Conservation (phyloP, 768 basidiomycete species). For the Lactarius quietus region DNA sequence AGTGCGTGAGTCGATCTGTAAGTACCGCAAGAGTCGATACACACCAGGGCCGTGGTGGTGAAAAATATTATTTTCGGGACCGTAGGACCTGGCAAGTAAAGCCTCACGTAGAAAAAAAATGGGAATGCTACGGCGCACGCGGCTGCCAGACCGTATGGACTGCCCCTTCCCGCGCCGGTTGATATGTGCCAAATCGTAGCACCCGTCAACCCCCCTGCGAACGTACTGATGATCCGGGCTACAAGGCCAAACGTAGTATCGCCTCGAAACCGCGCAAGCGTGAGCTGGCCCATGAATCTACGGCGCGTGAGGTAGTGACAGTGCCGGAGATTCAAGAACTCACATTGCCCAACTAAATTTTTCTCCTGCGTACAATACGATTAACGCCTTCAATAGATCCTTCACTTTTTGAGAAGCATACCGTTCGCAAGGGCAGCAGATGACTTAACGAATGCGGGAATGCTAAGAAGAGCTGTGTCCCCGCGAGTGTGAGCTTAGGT, state of each 20-base stretch:
- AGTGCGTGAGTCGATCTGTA: background rate
- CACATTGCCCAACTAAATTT: constrained; percentile 71
- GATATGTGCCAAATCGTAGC: constrained; percentile 75
- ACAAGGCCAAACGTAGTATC: constrained; percentile 69
- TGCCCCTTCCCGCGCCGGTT: constrained; percentile 55
- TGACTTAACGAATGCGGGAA: constrained; percentile 55
- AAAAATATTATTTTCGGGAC: constrained; percentile 71
- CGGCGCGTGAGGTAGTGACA: background rate
- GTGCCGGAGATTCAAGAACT: constrained; percentile 26
- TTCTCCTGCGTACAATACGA: constrained; percentile 42
- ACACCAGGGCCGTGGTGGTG: constrained; percentile 57
- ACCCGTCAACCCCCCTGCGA: constrained; percentile 60
- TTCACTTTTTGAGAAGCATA: constrained; percentile 32
- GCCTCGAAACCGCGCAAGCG: constrained; percentile 65
- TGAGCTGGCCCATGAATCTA: constrained; percentile 75
- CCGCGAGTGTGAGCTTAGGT: background rate
- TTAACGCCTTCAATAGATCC: background rate
- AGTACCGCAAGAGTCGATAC: constrained; percentile 24
- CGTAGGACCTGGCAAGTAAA: constrained; percentile 71
- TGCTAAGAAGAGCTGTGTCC: constrained; percentile 47
- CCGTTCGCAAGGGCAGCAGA: constrained; percentile 58
- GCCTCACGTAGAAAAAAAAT: constrained; percentile 61
- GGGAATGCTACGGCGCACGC: constrained; percentile 68
- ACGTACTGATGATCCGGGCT: constrained; percentile 59
- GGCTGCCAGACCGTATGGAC: constrained; percentile 66